phyloP scores from a whole-genome alignment of 176 grass and related monocot species.

The Hsuehochloa calcarea region DNA sequence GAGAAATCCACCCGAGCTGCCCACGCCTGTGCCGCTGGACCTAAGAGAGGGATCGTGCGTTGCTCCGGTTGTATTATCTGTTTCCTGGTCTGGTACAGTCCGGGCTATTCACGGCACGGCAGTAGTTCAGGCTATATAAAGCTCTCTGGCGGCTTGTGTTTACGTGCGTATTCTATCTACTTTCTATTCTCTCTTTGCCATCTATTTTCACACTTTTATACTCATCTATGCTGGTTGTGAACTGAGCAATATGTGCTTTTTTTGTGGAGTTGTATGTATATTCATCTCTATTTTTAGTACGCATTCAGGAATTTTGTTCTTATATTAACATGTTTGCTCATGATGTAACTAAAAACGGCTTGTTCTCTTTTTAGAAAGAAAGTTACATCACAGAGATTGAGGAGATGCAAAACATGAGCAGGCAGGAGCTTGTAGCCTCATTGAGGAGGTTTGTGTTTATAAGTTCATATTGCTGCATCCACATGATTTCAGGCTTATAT shows the following conservation, averaged over 20 bases:
- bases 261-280: not conserved
- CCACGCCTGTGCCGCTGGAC: no score
- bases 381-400: conserved; percentile 68
- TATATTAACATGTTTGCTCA: not conserved
- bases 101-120: no score
- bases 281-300: not conserved
- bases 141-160: no score
- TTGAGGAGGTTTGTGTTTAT: conserved; percentile 66
- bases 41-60: no score
- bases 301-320: not conserved
- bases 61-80: no score
- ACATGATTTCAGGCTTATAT: conserved; percentile 5
- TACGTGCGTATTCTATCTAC: no score
- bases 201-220: not conserved
- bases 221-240: not conserved
- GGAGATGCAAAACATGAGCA: conserved; percentile 83
- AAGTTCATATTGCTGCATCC: not conserved
- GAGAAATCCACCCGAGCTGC: no score
- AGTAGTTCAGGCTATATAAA: no score
- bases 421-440: conserved; percentile 73
- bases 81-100: no score
- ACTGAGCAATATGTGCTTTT: not conserved
- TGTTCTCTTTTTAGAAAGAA: conserved; percentile 48
- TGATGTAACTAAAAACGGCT: conserved; percentile 15
- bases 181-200: no score